Evolutionary conservation across 2,329 filamentous ascomycete species (phyloP), one percentile per base, ranked within the genome.

Genomic region (Tetracladium maxilliforme): DNA sequence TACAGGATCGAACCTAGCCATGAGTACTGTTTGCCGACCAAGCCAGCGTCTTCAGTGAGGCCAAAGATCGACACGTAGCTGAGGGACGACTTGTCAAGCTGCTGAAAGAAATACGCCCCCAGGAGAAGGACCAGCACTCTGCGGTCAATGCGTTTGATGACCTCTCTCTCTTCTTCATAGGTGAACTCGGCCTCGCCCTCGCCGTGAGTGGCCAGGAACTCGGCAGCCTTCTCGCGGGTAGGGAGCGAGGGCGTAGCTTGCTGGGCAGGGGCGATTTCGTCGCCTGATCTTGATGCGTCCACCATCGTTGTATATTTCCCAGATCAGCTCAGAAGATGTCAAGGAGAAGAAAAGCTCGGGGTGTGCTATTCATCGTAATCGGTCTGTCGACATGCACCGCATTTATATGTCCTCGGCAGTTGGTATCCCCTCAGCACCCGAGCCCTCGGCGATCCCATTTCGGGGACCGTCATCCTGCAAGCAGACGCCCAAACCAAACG

Each of bases 1-100:
- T 66, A 74, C 10, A 74, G 48, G 25, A 74, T 61, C 3, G 64
- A 70, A 0, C 66, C 64, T 0, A 74, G 58, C 67, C 67, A 73
- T 3, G 67, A 71, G 41, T 59, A 52, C 27, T 66, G 48, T 16
- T 52, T 42, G 11, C 52, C 58, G n/a, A 50, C 43, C 6, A 65
- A 49, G 16, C 58, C 36, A 0, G 59, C 56, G 30, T 63, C 58
- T 17, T 54, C 44, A 13, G 51, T 45, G 17, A 67, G 42, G 4
- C 59, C 61, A 32, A 62, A 63, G 33, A 64, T 56, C 29, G 55
- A 56, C 7, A 58, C 55, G 27, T 59, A 60, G 13, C 47, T 50
- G 1, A 46, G 27, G 4, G 31, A 36, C 14, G 35, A 34, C 26
- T 41, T 40, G 25, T 41, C 38, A 7, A 67, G 54, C 32, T 66